Evolutionary conservation across 2,329 filamentous ascomycete genomes (phyloP), one percentile per base, ranked within the genome.

Genomic region (Calcarisporium arbuscula): DNA sequence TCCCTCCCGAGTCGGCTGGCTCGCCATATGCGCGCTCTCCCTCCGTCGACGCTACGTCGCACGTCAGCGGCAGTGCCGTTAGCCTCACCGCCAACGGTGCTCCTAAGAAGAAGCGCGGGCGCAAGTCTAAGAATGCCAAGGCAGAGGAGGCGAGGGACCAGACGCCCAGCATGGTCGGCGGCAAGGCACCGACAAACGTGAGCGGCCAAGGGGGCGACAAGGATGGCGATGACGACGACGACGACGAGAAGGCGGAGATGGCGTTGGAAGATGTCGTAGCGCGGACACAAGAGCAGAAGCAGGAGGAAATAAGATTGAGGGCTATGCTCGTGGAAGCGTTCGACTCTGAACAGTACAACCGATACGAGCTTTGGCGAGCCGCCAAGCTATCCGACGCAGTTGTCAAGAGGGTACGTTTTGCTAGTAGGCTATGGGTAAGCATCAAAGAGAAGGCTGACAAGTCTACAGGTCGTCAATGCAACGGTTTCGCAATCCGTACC

Each of bases 401-500:
- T 14, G 80, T 88, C 38, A 74, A 83, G 52, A 72, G 80, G 50
- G 77, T 80, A 62, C 38, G 72, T 56, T 10, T 18, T 17, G 16
- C 25, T 34, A 3, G n/a, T 25, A 25, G 10, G 14, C 10, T 10
- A 25, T 25, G 10, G 22, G 22, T 14, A 25, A 25, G 4, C 10
- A 14, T 25, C 22, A 25, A 9, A 25, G 10, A 10, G 22, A 25
- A 25, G 22, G 14, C 22, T 25, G 22, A 20, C 19, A n/a, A n/a
- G 8, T 12, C 26, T 32, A 5, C 40, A 80, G 72, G 74, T 89
- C 41, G 80, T 87, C 53, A 90, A 89, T 51, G 82, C 84, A 39
- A 86, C 84, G 2, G 80, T 88, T 8, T 86, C 82, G 0, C 85
- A 89, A 54, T 87, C 82, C 2, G 84, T 86, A 0, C 82, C 82